A percentile compares a stretch with the other conserved stretches of the same genome.
These are phyloP conservation scores for Diplodia scrobiculata DNA, from an alignment of 2,329 filamentous ascomycete genomes.

Conservation along the genomic window DNA sequence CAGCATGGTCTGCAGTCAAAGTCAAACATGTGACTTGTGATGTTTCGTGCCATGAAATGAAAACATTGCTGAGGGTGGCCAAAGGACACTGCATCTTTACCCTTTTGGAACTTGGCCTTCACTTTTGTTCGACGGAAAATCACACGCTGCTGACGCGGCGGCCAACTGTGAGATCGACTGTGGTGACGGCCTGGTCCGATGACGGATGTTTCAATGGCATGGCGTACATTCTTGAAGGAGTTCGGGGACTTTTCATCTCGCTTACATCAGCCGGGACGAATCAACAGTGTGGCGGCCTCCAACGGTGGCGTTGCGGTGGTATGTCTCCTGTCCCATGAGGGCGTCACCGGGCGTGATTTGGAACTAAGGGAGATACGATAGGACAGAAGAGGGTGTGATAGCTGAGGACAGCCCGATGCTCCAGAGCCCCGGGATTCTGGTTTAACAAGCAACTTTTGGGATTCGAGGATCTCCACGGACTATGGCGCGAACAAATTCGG, in stretches of 20 bases:
- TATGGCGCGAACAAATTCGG: background rate
- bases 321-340: background rate
- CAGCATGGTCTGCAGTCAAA: background rate
- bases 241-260: background rate
- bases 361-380: background rate
- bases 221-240: constrained; percentile 3
- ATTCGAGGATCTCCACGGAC: background rate
- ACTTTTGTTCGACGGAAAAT: background rate
- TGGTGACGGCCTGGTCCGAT: background rate
- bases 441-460: background rate
- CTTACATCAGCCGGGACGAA: background rate
- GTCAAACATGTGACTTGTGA: background rate
- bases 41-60: background rate
- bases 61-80: background rate
- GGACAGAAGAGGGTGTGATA: background rate
- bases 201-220: background rate
- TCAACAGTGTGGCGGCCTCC: background rate
- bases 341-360: background rate
- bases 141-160: background rate
- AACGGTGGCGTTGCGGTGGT: background rate
- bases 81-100: background rate
- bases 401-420: background rate
- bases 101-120: background rate
- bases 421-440: background rate
- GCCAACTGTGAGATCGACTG: background rate